phyloP scores from a whole-genome alignment of 768 basidiomycete genomes.

The Hydnum rufescens region DNA sequence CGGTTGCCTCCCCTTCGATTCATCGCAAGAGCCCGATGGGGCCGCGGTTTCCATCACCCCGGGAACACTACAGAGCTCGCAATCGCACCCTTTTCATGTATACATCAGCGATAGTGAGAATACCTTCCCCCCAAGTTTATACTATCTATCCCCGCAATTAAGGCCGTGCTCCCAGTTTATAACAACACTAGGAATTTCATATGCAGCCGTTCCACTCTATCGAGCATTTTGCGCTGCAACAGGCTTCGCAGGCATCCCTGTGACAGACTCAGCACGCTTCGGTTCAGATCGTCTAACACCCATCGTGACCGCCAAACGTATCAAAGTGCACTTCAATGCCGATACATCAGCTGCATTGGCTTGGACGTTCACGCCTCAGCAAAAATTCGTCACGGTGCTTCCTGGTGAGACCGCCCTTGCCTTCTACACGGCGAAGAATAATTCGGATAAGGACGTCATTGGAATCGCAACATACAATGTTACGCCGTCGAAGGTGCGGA shows the following conservation, averaged over 20 bases:
- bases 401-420: constrained; percentile 93
- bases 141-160: constrained; percentile 4
- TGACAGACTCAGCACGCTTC: constrained; percentile 69
- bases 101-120: constrained; percentile 55
- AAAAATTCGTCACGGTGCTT: constrained; percentile 72
- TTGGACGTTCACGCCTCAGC: constrained; percentile 84
- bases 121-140: neutral
- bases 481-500: constrained; percentile 79
- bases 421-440: constrained; percentile 88
- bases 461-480: constrained; percentile 99
- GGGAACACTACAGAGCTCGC: constrained; percentile 13
- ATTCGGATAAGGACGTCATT: constrained; percentile 68
- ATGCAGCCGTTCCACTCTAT: constrained; percentile 93
- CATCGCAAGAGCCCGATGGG: too few species aligned
- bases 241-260: constrained; percentile 88
- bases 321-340: constrained; percentile 92
- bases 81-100: constrained; percentile 74
- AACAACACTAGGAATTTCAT: constrained; percentile 64
- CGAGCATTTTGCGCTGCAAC: constrained; percentile 97
- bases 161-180: constrained; percentile 35
- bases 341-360: constrained; percentile 76
- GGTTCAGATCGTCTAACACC: constrained; percentile 73
- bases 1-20: too few species aligned
- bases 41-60: neutral
- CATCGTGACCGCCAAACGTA: constrained; percentile 42